A percentile compares a stretch with the other conserved stretches of the same genome.
Evolutionary conservation across 306 rosid genomes (phyloP).

Genomic region (Fagus sylvatica): DNA sequence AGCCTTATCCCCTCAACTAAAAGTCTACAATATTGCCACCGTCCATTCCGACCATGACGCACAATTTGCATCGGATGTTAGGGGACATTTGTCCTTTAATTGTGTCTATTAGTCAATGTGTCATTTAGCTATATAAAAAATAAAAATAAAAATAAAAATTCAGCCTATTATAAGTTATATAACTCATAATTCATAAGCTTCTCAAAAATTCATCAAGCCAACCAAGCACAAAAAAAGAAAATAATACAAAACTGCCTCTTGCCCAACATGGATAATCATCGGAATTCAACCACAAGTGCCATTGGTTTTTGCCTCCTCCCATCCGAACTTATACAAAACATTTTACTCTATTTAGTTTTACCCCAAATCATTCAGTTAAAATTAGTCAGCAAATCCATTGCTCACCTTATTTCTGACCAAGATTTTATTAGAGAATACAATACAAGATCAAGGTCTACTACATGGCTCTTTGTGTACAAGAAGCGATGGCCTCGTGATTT

Average conservation of each 20-base stretch:
- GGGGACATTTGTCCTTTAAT: too few relatives aligned
- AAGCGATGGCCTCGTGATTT: conserved; percentile 67
- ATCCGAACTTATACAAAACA: conserved; percentile 49
- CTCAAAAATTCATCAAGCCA: too few relatives aligned
- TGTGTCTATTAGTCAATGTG: too few relatives aligned
- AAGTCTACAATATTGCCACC: too few relatives aligned
- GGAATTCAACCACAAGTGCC: conserved; percentile 34
- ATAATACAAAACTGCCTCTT: background rate
- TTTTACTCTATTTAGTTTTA: conserved; percentile 40
- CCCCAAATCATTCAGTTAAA: conserved; percentile 37
- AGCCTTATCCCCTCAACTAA: too few relatives aligned
- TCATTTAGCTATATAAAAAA: too few relatives aligned
- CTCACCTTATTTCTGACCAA: conserved; percentile 36
- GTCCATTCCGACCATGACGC: too few relatives aligned
- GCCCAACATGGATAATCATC: conserved; percentile 44
- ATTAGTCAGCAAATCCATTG: conserved; percentile 35
- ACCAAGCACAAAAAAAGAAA: background rate
- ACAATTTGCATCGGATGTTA: too few relatives aligned
- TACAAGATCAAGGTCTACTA: conserved; percentile 41
- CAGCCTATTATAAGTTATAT: too few relatives aligned
- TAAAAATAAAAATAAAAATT: too few relatives aligned
- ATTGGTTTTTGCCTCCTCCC: conserved; percentile 57
- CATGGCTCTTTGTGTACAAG: conserved; percentile 67
- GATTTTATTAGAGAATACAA: conserved; percentile 55
- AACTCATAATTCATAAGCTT: too few relatives aligned